These are phyloP conservation scores for Exidia glandulosa DNA, from an alignment of 768 basidiomycete species.

Conservation along the genomic window DNA sequence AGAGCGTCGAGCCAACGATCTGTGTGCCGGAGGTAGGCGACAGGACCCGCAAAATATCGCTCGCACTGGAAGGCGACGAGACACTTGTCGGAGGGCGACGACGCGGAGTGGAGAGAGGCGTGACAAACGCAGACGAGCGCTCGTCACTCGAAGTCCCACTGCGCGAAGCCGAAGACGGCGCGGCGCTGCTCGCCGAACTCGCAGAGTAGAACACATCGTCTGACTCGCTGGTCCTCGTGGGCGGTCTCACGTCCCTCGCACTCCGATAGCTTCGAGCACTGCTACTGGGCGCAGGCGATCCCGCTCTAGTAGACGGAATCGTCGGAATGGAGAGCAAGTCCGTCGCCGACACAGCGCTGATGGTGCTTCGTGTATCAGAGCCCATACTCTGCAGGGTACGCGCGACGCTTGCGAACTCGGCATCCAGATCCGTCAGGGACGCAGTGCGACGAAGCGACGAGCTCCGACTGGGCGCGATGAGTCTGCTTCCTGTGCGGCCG, in stretches of 20 bases:
- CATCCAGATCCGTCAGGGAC: constrained; percentile 66
- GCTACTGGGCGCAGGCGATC: not conserved
- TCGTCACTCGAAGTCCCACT: no score
- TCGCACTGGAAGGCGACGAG: not conserved
- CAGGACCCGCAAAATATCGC: not conserved
- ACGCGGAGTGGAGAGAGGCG: not conserved
- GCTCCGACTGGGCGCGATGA: constrained; percentile 57
- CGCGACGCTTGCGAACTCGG: constrained; percentile 36
- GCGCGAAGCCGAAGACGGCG: no score
- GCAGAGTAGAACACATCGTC: not conserved
- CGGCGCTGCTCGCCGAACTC: not conserved
- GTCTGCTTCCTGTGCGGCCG: constrained; percentile 39
- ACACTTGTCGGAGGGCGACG: not conserved
- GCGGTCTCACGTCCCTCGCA: not conserved
- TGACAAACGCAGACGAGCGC: no score
- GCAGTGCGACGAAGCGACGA: constrained; percentile 52
- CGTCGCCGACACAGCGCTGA: not conserved
- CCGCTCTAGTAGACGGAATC: not conserved
- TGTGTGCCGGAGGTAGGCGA: constrained; percentile 25
- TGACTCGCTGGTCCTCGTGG: not conserved
- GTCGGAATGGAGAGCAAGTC: not conserved
- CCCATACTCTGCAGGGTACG: not conserved
- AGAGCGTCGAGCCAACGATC: constrained; percentile 38
- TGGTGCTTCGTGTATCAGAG: not conserved
- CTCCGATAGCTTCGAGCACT: not conserved